Evolutionary conservation across 371 early-diverging fungal species (phyloP), one percentile per base, ranked within the genome.

Genomic region (Batrachochytrium dendrobatidis): DNA sequence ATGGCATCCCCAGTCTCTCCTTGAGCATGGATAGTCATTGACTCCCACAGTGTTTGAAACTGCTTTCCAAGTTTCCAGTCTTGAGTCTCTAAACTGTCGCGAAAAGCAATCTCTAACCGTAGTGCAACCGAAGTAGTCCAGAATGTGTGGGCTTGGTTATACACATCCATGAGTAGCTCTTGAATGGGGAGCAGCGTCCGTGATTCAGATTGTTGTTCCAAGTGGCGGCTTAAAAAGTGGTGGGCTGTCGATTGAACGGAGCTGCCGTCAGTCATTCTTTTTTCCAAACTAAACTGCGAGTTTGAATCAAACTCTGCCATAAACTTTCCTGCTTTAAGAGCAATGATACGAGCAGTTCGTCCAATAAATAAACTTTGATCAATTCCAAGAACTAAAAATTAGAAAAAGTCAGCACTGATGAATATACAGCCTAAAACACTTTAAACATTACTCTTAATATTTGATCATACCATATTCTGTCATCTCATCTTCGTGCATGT

Each of bases 51-150:
- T 22, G 8, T 31, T 15, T 28, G 22, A 24, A 51, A 50, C 2
- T 31, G 50, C 26, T 51, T 45, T 20, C 18, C 34, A 31, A 39
- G 8, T 5, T 18, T 28, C 61, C 61, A 61, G 3, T 31, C 31
- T 18, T 20, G 18, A 8, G 33, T 3, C 32, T 12, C 52, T 10
- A 32, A 26, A 25, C 52, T 49, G 18, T 32, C 53, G 2, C 30
- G n/a, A 18, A 54, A 10, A 8, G 29, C 39, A 17, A 35, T 8
- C 33, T 29, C 18, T 35, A 52, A 48, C 31, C 54, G 53, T 10
- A 12, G 34, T 12, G 54, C 39, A 17, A 53, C 55, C 24, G 52
- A 18, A 18, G 28, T 24, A 24, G 55, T 44, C 60, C 60, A 60
- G 1, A 53, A 20, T n/a, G 12, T 6, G 29, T 60, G 60, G 0